These are phyloP conservation scores for Wickerhamomyces silvicola DNA, from an alignment of 805 yeast genomes.

Conservation along the genomic window DNA sequence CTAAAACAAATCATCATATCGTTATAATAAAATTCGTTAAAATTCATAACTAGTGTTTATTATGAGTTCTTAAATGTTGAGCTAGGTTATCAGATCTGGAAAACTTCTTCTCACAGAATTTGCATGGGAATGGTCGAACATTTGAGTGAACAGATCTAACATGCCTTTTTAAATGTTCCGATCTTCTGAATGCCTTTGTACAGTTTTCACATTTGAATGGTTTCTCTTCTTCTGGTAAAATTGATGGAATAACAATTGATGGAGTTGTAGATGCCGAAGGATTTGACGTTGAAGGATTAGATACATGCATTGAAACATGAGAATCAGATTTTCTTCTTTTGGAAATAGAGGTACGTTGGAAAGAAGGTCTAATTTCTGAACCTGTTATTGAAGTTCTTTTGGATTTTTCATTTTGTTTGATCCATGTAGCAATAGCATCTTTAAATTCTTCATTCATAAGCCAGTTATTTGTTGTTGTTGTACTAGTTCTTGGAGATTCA, in stretches of 20 bases:
- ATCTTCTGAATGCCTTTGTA: constrained; percentile 59
- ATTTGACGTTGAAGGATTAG: constrained; percentile 2
- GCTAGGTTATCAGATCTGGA: constrained; percentile 61
- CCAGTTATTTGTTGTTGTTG: constrained; percentile 12
- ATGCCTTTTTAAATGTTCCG: constrained; percentile 72
- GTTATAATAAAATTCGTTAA: not conserved
- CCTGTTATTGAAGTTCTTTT: constrained; percentile 6
- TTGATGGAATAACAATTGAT: constrained; percentile 3
- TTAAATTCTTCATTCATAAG: constrained; percentile 22
- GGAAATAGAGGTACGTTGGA: constrained; percentile 6
- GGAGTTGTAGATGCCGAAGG: not conserved
- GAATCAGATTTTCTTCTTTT: constrained; percentile 23
- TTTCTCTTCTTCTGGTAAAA: constrained; percentile 33
- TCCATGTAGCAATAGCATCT: constrained; percentile 21
- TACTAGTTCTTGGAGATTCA: constrained; percentile 1
- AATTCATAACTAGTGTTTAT: constrained; percentile 4
- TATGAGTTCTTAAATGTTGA: constrained; percentile 59
- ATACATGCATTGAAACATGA: constrained; percentile 4
- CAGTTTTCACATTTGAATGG: constrained; percentile 60
- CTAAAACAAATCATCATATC: not conserved
- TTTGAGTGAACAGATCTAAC: constrained; percentile 65
- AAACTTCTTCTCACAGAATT: constrained; percentile 55
- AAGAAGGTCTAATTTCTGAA: no score
- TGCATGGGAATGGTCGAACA: constrained; percentile 63
- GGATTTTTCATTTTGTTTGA: constrained; percentile 15